Percentiles rank a stretch among this genome's conserved stretches.
These are phyloP conservation scores for Metschnikowia baotianmanensis DNA, from an alignment of 805 yeast genomes.

Conservation along the genomic window DNA sequence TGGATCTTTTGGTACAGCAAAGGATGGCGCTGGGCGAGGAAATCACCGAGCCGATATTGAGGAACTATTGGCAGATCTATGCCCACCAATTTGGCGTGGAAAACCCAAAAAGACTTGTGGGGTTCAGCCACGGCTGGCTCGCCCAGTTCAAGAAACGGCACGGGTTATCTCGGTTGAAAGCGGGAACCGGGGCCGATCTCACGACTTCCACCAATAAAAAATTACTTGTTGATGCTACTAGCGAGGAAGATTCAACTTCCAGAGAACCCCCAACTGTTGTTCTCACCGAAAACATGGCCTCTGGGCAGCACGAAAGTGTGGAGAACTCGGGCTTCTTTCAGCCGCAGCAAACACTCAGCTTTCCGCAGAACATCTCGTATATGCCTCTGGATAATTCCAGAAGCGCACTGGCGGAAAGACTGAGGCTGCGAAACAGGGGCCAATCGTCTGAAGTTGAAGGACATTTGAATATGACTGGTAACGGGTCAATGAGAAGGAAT, in stretches of 20 bases:
- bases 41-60: slow-evolving; percentile 51
- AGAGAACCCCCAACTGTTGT: neutral
- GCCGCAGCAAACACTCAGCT: slow-evolving; percentile 13
- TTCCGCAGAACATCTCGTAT: slow-evolving; percentile 11
- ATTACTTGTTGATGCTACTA: slow-evolving; percentile 5
- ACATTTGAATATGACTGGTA: too few species aligned
- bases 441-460: too few species aligned
- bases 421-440: neutral
- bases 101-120: slow-evolving; percentile 54
- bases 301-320: neutral
- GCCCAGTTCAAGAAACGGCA: slow-evolving; percentile 60
- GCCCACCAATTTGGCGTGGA: slow-evolving; percentile 57
- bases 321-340: slow-evolving; percentile 5
- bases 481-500: too few species aligned
- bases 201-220: slow-evolving; percentile 11
- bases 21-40: slow-evolving; percentile 43
- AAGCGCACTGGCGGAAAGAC: neutral
- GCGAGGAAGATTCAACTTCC: slow-evolving; percentile 2
- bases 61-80: slow-evolving; percentile 55
- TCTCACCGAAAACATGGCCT: neutral
- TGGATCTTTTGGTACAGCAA: slow-evolving; percentile 52
- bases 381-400: neutral
- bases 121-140: slow-evolving; percentile 64
- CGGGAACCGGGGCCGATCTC: slow-evolving; percentile 26
- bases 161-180: slow-evolving; percentile 33